Evolutionary conservation across 164 flowering plant species (phyloP), one percentile per base, ranked within the genome.

Genomic region (Buxus sempervirens): DNA sequence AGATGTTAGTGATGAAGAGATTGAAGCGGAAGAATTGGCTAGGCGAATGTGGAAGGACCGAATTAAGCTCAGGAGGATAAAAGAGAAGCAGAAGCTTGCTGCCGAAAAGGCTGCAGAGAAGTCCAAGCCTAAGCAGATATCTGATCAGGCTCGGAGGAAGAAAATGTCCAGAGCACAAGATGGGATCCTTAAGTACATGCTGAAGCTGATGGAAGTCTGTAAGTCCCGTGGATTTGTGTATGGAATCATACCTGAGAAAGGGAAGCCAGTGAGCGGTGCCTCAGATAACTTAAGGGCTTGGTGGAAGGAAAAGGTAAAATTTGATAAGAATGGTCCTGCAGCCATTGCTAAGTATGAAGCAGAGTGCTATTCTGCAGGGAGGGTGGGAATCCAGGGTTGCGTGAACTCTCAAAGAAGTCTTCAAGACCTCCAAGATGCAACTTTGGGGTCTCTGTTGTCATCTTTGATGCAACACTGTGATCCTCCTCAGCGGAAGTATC

Each of bases 141-240:
- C 83, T 23, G 90, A 86, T 69, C 88, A 86, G 65, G 86, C 88
- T 64, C 82, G 79, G 53, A 74, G 86, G 73, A 84, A 84, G 82
- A 84, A 82, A 72, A 82, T 86, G 90, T 85, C 90, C 0, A 75
- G 90, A 60, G 90, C 90, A 0, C 88, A 86, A 67, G 90, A 86
- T 72, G 90, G 90, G 63, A 86, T 86, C 27, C 79, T 86, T 19
- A 86, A 86, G 75, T 86, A 86, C 70, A 86, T 86, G 90, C 41
- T 86, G 75, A 86, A 86, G 79, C 80, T 86, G 24, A 86, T 86
- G 90, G 90, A 86, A 60, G 90, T 86, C 8, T 87, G 91, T 77
- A 82, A 85, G 74, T 87, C 87, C 13, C 83, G 91, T 27, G 88
- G 88, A 4, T 85, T 85, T 68, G 86, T 85, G 45, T 85, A 85